These are phyloP conservation scores for Calocera viscosa DNA, from an alignment of 768 basidiomycete species.

Conservation along the genomic window DNA sequence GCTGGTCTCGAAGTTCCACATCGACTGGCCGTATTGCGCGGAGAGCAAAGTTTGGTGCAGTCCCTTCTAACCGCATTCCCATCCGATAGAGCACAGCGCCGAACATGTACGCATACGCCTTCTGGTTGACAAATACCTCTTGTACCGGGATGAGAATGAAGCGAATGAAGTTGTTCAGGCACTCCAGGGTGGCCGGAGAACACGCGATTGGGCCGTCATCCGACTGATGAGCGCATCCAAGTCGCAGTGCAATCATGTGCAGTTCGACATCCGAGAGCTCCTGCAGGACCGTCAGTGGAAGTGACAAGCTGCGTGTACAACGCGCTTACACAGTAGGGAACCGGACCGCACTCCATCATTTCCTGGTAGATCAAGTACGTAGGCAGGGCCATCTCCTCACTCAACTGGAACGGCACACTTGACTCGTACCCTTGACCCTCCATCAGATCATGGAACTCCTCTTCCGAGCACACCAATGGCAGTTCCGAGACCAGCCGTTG, in stretches of 20 bases:
- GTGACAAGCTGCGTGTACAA: background rate
- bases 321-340: background rate
- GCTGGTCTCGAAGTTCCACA: conserved; percentile 1
- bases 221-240: background rate
- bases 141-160: background rate
- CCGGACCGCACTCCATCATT: background rate
- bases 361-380: background rate
- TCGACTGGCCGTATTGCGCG: background rate
- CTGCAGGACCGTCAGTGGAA: background rate
- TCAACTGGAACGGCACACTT: background rate
- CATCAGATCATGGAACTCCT: background rate
- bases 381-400: background rate
- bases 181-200: background rate
- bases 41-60: background rate
- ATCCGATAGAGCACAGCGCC: background rate
- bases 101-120: background rate
- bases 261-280: background rate
- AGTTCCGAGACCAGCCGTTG: background rate
- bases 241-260: background rate
- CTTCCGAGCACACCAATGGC: background rate
- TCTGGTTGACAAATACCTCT: background rate
- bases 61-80: background rate
- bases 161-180: background rate
- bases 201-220: background rate
- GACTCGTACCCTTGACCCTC: background rate